Evolutionary conservation across 805 yeast species (phyloP).

Genomic region (Kodamaea neixiangensis): DNA sequence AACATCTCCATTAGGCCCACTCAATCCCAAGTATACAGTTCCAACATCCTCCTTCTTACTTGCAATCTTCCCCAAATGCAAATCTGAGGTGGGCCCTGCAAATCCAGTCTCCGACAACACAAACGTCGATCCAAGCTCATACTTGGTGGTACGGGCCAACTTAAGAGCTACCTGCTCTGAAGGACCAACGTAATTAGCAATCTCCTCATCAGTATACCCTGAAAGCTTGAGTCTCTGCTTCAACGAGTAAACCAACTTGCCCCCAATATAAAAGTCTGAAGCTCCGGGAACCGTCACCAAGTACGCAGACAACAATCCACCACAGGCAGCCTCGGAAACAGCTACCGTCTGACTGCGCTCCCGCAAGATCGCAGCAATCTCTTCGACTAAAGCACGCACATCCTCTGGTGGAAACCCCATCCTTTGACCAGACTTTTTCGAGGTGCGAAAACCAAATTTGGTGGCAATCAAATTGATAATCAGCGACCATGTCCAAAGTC

Average conservation of each 20-base stretch:
- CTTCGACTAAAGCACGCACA: constrained; percentile 48
- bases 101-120: constrained; percentile 85
- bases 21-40: constrained; percentile 68
- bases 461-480: constrained; percentile 9
- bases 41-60: constrained; percentile 49
- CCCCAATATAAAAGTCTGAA: constrained; percentile 79
- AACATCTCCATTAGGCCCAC: constrained; percentile 61
- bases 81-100: constrained; percentile 69
- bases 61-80: constrained; percentile 33
- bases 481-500: constrained; percentile 18
- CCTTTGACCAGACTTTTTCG: constrained; percentile 3
- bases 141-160: constrained; percentile 74
- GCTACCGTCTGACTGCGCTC: constrained; percentile 65
- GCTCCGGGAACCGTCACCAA: constrained; percentile 86
- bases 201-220: constrained; percentile 78
- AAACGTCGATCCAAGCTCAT: constrained; percentile 81
- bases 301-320: constrained; percentile 81
- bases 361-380: constrained; percentile 59
- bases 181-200: constrained; percentile 77
- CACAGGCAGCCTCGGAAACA: constrained; percentile 87
- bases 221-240: constrained; percentile 70
- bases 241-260: constrained; percentile 76
- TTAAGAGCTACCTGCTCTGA: constrained; percentile 71
- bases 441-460: not conserved
- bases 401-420: constrained; percentile 62